These are phyloP conservation scores for Breynia disticha DNA, from an alignment of 441 rosid species.

Conservation along the genomic window DNA sequence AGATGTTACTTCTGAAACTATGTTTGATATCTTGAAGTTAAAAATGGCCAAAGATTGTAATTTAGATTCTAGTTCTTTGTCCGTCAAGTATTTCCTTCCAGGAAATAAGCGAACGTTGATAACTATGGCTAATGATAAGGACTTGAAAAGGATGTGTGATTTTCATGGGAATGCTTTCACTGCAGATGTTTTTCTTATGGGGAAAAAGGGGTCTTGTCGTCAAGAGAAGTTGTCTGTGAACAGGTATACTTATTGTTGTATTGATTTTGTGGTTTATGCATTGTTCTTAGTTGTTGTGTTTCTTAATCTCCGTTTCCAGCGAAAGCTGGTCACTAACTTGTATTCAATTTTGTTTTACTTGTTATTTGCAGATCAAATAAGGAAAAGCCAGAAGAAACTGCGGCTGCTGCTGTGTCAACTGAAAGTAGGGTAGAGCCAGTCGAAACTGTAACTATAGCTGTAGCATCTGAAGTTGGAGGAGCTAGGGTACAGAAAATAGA, in stretches of 20 bases:
- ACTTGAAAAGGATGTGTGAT: constrained; percentile 74
- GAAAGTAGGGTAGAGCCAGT: constrained; percentile 16
- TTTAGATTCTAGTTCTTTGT: constrained; percentile 51
- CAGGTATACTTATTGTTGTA: constrained; percentile 34
- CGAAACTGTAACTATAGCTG: constrained; percentile 7
- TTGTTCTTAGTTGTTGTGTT: constrained; percentile 6
- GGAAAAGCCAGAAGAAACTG: constrained; percentile 36
- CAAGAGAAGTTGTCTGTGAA: constrained; percentile 18
- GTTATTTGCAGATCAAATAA: constrained; percentile 34
- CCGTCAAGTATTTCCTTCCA: constrained; percentile 85
- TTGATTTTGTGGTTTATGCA: constrained; percentile 1
- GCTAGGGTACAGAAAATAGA: too few relatives aligned
- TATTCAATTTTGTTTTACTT: constrained; percentile 4
- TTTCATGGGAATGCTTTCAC: constrained; percentile 58
- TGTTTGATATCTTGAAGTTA: constrained; percentile 59
- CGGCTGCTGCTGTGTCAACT: constrained; percentile 17
- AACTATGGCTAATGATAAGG: constrained; percentile 61
- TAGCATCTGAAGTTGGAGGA: constrained; percentile 1
- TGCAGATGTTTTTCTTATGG: constrained; percentile 61
- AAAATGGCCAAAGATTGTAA: constrained; percentile 63
- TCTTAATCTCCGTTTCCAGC: not conserved
- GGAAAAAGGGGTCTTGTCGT: constrained; percentile 48
- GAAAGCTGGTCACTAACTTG: not conserved
- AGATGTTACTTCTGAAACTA: constrained; percentile 55
- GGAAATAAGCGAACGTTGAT: constrained; percentile 66